Base-by-base conservation (phyloP, 2,329 filamentous ascomycete genomes). In the Helotiales sp. region DNA sequence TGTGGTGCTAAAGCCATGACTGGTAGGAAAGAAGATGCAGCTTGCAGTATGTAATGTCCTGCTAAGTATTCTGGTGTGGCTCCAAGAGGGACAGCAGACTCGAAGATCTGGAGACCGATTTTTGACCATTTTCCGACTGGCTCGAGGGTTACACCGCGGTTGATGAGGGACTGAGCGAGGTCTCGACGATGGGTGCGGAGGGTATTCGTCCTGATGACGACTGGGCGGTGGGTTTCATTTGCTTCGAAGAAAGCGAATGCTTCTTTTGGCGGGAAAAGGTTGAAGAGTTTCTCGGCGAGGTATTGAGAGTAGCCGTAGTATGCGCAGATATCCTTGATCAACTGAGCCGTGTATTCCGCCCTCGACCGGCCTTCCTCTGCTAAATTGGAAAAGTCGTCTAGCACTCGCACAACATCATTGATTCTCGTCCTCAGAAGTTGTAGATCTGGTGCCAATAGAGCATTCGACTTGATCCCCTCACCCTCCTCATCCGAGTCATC, bases 121-220 rank as follows among this genome's bases (percentile, higher is more conserved):
- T 99, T 99, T 66, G 90, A 95, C 95, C 95, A 99, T 75, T 98
- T 98, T 61, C 95, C 95, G 17, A 99, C 91, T 2, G 95, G 95
- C 75, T 99, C 93, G 36, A 99, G 84, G 13, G 93, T 96, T 49
- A 99, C 95, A 63, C 95, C 95, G 63, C 93, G 90, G 77, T 96
- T 96, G 80, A 97, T 97, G 59, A 97, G 83, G 1, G 93, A 84
- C 74, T 97, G 93, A 9, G 95, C 95, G 17, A 99, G 87, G 62
- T 96, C 93, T 69, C 85, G 78, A 52, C 85, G 80, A 71, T 87
- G 83, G 34, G 85, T 88, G 38, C 91, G 89, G 58, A 99, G 84
- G 8, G 93, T 99, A 76, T 99, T 99, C 62, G 95, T 98, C 70
- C 95, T 88, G 72, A 99, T 96, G 64, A 99, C 95, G 58, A 99